These are phyloP conservation scores for Juncus effusus DNA, from an alignment of 176 grass and related monocot species.

Conservation along the genomic window DNA sequence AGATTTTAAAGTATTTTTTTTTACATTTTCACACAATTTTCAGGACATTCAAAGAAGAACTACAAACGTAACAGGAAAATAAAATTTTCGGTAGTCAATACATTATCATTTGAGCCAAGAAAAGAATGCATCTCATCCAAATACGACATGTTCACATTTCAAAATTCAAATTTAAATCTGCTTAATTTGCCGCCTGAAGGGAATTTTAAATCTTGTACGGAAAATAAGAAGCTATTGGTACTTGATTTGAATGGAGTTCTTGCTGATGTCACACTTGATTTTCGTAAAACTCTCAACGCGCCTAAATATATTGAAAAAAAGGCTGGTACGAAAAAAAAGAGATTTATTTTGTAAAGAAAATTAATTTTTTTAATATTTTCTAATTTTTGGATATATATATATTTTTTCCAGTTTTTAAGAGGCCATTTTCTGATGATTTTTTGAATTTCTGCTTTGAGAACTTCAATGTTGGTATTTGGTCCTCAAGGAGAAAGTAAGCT, in stretches of 20 bases:
- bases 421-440: conserved; percentile 59
- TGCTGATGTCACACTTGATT: conserved; percentile 23
- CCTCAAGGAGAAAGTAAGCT: conserved; percentile 68
- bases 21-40: background rate
- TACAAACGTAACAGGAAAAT: conserved; percentile 9
- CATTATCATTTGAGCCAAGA: conserved; percentile 28
- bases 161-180: conserved; percentile 1
- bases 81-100: conserved; percentile 22
- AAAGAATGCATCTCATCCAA: background rate
- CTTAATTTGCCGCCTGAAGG: background rate
- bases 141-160: conserved; percentile 12
- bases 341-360: conserved; percentile 5
- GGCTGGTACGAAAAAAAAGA: conserved; percentile 15
- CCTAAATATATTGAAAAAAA: conserved; percentile 28
- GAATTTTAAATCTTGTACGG: background rate
- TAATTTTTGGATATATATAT: too few relatives aligned
- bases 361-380: conserved; percentile 3
- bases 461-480: conserved; percentile 79
- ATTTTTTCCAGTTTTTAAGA: conserved; percentile 61
- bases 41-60: background rate
- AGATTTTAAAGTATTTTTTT: conserved; percentile 2
- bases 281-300: conserved; percentile 14
- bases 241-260: conserved; percentile 27
- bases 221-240: conserved; percentile 24
- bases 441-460: conserved; percentile 76